These are phyloP conservation scores for Stropharia rugosoannulata DNA, from an alignment of 768 basidiomycete genomes.

Conservation along the genomic window DNA sequence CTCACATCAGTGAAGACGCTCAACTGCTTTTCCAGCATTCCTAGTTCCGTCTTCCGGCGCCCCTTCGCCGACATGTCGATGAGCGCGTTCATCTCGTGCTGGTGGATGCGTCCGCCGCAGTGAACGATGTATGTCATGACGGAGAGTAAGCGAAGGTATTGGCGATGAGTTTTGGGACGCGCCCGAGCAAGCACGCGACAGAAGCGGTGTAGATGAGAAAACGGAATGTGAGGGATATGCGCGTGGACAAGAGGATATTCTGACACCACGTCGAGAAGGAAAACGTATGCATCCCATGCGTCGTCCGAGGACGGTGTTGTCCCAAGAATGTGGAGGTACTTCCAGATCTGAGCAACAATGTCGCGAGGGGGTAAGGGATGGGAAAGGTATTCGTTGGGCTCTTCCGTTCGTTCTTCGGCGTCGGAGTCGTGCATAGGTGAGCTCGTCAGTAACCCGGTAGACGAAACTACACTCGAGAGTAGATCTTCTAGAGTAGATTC, in stretches of 20 bases:
- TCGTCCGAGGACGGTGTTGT: slow-evolving; percentile 23
- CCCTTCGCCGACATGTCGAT: slow-evolving; percentile 68
- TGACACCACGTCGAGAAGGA: slow-evolving; percentile 30
- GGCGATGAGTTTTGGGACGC: slow-evolving; percentile 54
- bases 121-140: slow-evolving; percentile 57
- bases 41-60: slow-evolving; percentile 53
- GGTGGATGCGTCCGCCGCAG: slow-evolving; percentile 51
- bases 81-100: slow-evolving; percentile 78
- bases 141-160: slow-evolving; percentile 69
- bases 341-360: slow-evolving; percentile 5
- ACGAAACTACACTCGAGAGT: not conserved
- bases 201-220: slow-evolving; percentile 59
- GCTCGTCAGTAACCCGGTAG: not conserved
- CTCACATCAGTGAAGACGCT: slow-evolving; percentile 63
- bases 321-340: slow-evolving; percentile 15
- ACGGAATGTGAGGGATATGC: slow-evolving; percentile 29
- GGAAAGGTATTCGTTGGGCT: not conserved
- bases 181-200: slow-evolving; percentile 54
- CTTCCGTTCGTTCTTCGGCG: not conserved
- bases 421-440: not conserved
- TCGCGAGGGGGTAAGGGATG: slow-evolving; percentile 1
- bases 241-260: slow-evolving; percentile 17
- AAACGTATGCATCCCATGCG: slow-evolving; percentile 43
- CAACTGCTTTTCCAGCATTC: slow-evolving; percentile 61
- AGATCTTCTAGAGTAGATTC: not conserved